These are phyloP conservation scores for Schizosaccharomyces osmophilus DNA, from an alignment of 805 yeast genomes.

Conservation along the genomic window DNA sequence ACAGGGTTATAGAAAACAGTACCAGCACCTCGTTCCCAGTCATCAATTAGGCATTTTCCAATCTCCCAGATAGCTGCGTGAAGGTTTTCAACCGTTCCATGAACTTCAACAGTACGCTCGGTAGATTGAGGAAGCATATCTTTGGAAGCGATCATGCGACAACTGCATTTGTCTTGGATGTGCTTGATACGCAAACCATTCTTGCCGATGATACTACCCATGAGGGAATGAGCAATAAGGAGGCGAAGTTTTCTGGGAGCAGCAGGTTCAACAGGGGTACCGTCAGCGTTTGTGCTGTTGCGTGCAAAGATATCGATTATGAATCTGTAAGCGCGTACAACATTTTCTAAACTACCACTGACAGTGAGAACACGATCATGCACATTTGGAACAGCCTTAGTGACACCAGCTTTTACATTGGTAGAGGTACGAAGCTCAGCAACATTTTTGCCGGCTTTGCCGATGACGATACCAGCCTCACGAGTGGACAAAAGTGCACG, in stretches of 20 bases:
- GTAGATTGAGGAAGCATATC: conserved; percentile 58
- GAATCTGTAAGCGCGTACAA: conserved; percentile 18
- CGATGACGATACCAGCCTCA: conserved; percentile 79
- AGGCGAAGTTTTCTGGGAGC: conserved; percentile 12
- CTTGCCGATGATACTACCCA: conserved; percentile 74
- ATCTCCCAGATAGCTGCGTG: conserved; percentile 32
- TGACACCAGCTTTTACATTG: conserved; percentile 64
- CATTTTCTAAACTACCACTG: conserved; percentile 44
- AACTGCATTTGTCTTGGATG: conserved; percentile 40
- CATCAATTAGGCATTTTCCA: conserved; percentile 50
- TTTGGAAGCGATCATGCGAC: conserved; percentile 71
- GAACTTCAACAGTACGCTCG: conserved; percentile 69
- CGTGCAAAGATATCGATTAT: background rate
- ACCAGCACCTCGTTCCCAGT: conserved; percentile 40
- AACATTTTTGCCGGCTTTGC: conserved; percentile 59
- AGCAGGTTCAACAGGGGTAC: background rate
- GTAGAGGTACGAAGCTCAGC: conserved; percentile 52
- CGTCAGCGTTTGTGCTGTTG: background rate
- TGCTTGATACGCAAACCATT: conserved; percentile 60
- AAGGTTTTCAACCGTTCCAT: conserved; percentile 47
- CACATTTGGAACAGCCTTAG: conserved; percentile 55
- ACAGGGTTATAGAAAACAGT: conserved; percentile 40
- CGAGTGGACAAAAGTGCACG: conserved; percentile 53
- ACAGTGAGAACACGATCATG: conserved; percentile 64
- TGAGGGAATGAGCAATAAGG: conserved; percentile 57